Conservation (phyloP, 768 basidiomycete species). For the Russula dissimulans region DNA sequence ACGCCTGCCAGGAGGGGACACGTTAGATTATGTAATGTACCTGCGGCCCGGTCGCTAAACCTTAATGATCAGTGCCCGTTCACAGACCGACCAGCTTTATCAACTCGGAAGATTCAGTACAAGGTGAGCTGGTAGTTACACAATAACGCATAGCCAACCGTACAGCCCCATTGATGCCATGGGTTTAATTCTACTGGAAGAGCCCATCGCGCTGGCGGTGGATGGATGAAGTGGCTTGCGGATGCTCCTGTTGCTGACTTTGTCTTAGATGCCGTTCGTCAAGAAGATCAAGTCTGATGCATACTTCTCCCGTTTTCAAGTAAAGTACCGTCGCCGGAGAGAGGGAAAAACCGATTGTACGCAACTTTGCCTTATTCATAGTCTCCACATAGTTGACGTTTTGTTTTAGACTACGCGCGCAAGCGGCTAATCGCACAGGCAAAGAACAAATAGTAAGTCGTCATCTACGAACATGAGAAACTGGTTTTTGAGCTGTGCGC, state of each 20-base stretch:
- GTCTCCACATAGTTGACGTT: background rate
- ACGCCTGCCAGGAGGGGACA: too few species aligned
- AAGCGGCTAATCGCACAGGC: slow-evolving; percentile 96
- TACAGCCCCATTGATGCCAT: background rate
- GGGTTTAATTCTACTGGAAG: background rate
- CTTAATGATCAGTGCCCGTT: background rate
- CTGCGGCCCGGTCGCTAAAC: background rate
- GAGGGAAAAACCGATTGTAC: slow-evolving; percentile 98
- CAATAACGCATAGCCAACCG: background rate
- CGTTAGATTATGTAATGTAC: background rate
- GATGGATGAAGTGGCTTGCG: slow-evolving; percentile 24
- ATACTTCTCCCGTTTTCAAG: slow-evolving; percentile 98
- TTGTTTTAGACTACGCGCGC: slow-evolving; percentile 78
- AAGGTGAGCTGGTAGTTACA: slow-evolving; percentile 3
- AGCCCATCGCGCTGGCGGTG: slow-evolving; percentile 27
- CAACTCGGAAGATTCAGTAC: background rate
- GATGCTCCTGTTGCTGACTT: slow-evolving; percentile 11
- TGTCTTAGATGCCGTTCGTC: slow-evolving; percentile 81
- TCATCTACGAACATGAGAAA: background rate
- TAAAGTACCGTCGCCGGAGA: slow-evolving; percentile 94
- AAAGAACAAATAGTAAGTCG: slow-evolving; percentile 93
- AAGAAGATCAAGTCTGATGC: slow-evolving; percentile 94
- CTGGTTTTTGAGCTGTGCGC: background rate
- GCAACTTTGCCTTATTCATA: slow-evolving; percentile 6
- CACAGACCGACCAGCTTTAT: background rate